Percentiles rank a stretch among this genome's conserved stretches.
Evolutionary conservation across 2,329 filamentous ascomycete species (phyloP).

Genomic region (Microcyclosporella mali): DNA sequence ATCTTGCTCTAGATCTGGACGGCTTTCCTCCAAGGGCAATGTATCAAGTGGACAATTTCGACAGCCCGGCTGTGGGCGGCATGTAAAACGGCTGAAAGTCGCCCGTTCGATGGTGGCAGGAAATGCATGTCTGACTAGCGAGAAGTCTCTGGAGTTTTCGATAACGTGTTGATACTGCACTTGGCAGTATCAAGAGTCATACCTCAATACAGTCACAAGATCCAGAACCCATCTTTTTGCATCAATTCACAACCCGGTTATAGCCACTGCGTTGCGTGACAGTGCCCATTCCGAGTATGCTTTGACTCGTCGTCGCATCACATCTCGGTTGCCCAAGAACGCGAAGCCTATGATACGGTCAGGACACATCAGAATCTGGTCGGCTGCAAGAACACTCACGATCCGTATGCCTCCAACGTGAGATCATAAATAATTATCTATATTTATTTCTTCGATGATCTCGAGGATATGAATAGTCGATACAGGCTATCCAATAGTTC

Average conservation of each 20-base stretch:
- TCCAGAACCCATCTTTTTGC: background rate
- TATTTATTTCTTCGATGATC: conserved; percentile 39
- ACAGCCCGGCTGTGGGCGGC: conserved; percentile 10
- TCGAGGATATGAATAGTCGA: conserved; percentile 46
- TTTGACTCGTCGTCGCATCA: conserved; percentile 11
- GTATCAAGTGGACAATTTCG: conserved; percentile 3
- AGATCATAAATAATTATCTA: conserved; percentile 46
- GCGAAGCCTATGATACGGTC: conserved; percentile 24
- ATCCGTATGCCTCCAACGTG: conserved; percentile 13
- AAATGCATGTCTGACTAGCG: too few species aligned
- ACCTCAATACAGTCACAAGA: too few species aligned
- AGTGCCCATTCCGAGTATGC: conserved; percentile 11
- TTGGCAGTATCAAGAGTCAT: background rate
- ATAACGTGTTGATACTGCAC: background rate
- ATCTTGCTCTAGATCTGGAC: conserved; percentile 12
- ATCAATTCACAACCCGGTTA: conserved; percentile 13
- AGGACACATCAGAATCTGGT: background rate
- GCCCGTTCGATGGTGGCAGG: too few species aligned
- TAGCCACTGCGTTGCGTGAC: conserved; percentile 15
- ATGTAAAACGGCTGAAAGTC: conserved; percentile 11
- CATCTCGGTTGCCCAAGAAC: conserved; percentile 34
- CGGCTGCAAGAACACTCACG: background rate
- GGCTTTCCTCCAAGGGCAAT: conserved; percentile 10
- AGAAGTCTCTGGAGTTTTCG: background rate
- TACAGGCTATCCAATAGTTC: conserved; percentile 22